A percentile compares a stretch with the other conserved stretches of the same genome.
phyloP scores from a whole-genome alignment of 306 rosid species.

The Morella rubra region DNA sequence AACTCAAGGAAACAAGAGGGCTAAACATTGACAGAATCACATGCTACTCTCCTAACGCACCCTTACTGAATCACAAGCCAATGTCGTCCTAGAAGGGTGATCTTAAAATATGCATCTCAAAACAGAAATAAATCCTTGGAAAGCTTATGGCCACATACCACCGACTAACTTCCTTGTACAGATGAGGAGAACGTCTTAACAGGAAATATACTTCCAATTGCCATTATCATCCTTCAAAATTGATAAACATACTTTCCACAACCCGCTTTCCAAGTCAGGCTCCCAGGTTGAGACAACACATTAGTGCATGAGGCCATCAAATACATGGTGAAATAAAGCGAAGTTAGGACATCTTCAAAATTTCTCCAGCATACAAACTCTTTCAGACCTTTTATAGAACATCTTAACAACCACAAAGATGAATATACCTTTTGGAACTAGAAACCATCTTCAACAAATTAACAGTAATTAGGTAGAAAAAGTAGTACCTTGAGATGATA shows the following conservation, averaged over 20 bases:
- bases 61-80: background rate
- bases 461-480: background rate
- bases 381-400: background rate
- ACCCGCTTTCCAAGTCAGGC: background rate
- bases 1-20: background rate
- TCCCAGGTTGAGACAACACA: background rate
- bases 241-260: background rate
- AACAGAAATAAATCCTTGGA: background rate
- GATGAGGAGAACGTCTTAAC: background rate
- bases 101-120: background rate
- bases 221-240: background rate
- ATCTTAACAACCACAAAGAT: background rate
- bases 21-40: background rate
- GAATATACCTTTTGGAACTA: background rate
- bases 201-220: background rate
- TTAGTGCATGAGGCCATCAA: background rate
- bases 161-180: background rate
- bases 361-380: background rate
- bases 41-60: background rate
- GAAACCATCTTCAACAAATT: background rate
- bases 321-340: background rate
- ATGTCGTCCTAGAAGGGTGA: background rate
- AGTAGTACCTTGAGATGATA: conserved; percentile 68
- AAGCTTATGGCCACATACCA: background rate
- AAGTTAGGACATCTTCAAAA: background rate